Evolutionary conservation across 83 land plant species (phyloP), one percentile per base, ranked within the genome.

Genomic region (Larix sibirica): DNA sequence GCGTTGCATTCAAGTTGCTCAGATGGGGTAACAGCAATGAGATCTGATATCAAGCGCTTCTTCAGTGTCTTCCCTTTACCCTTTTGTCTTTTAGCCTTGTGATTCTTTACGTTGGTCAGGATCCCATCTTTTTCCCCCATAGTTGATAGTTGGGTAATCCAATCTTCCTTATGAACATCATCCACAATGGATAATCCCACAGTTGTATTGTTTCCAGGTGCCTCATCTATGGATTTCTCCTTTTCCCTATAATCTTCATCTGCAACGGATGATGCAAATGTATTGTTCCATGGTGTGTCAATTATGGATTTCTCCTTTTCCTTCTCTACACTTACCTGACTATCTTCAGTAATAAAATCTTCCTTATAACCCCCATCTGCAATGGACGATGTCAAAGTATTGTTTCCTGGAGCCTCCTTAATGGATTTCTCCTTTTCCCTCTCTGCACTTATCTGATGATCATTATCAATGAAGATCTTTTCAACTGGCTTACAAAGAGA

Each of bases 1-100:
- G 33, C 73, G 5, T 75, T 47, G 58, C 58, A 9, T 71, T 16
- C 14, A 6, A 47, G 59, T 42, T 75, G 20, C 14, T 75, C 59
- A 47, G 14, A 18, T 47, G 58, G 78, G 58, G 59, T 6, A 21
- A 75, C 78, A 21, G 54, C 24, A 47, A 75, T 75, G 44, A 75
- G 54, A n/a, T 75, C 78, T 75, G 78, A 75, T 75, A 75, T 42
- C 40, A 18, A 47, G 4, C 78, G 78, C 59, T 75, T 47, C 40
- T 75, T 44, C 78, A 75, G 5, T 21, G 59, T 20, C 59, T 47
- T 47, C 44, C 10, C 78, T 21, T 47, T 75, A n/a, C 78, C 54
- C 18, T 74, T 40, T 44, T 74, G 23, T 21, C 77, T 74, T 40
- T 42, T 74, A 42, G 77, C 20, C 7, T 9, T 17, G 56, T 12